These are phyloP conservation scores for Eucalyptus leucophloia DNA, from an alignment of 345 rosid species.

Conservation along the genomic window DNA sequence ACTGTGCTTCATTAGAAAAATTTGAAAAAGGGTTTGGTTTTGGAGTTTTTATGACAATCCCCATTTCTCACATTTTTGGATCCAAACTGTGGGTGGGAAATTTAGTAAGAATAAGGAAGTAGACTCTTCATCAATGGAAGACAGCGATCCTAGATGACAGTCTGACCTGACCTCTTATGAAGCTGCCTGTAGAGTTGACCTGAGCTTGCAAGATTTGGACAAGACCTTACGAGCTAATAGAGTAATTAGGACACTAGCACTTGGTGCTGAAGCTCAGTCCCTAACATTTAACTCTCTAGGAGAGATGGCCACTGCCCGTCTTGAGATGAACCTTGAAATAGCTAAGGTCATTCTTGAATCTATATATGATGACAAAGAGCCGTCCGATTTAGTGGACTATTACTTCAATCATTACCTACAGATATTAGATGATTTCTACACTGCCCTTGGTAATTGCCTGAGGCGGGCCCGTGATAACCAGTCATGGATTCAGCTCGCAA, in stretches of 20 bases:
- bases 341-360: conserved; percentile 42
- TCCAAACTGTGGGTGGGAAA: background rate
- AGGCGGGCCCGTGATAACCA: conserved; percentile 56
- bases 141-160: conserved; percentile 3
- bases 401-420: conserved; percentile 43
- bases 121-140: background rate
- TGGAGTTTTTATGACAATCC: background rate
- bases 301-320: conserved; percentile 25
- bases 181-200: conserved; percentile 58
- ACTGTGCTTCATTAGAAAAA: background rate
- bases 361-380: conserved; percentile 48
- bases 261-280: conserved; percentile 31
- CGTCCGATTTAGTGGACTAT: conserved; percentile 40
- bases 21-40: background rate
- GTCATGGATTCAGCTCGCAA: conserved; percentile 38
- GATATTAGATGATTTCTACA: conserved; percentile 64
- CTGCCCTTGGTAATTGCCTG: conserved; percentile 48
- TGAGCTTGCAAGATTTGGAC: conserved; percentile 50
- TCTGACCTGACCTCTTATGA: conserved; percentile 49
- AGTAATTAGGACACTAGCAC: conserved; percentile 39
- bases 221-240: conserved; percentile 35
- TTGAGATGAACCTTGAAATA: conserved; percentile 63
- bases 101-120: background rate
- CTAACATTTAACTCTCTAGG: conserved; percentile 31
- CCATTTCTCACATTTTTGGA: background rate